Evolutionary conservation across 495 filamentous ascomycete species (phyloP).

Genomic region (Tuber indicum): DNA sequence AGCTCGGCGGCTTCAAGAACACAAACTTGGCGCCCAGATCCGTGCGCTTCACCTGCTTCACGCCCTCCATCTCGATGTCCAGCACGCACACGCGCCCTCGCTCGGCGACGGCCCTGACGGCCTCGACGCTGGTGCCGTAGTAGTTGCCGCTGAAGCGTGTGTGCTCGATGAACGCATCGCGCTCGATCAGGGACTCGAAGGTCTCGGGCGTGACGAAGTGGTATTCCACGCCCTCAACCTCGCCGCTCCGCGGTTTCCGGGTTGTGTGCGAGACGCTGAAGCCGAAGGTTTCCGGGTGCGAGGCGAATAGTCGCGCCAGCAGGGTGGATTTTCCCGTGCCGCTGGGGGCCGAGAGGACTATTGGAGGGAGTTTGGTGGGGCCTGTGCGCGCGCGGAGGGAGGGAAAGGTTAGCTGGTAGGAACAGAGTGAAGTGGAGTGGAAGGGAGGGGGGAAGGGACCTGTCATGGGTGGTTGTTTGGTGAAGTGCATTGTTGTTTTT

Average conservation of each 20-base stretch:
- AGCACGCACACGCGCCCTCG: conserved; percentile 62
- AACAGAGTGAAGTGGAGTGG: background rate
- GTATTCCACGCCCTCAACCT: conserved; percentile 72
- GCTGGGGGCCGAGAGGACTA: conserved; percentile 80
- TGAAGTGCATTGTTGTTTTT: background rate
- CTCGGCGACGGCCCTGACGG: conserved; percentile 65
- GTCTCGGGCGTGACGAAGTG: conserved; percentile 64
- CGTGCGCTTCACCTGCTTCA: conserved; percentile 84
- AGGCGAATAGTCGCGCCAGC: conserved; percentile 61
- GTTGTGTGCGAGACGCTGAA: conserved; percentile 87
- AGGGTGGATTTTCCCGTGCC: conserved; percentile 88
- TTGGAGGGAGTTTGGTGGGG: conserved; percentile 48
- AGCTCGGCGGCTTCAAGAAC: conserved; percentile 73
- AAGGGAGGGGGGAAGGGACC: conserved; percentile 10
- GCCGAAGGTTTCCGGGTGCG: conserved; percentile 67
- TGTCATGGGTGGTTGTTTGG: conserved; percentile 3
- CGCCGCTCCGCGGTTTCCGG: conserved; percentile 65
- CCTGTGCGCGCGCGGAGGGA: background rate
- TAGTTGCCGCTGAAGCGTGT: conserved; percentile 80
- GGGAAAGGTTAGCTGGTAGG: background rate
- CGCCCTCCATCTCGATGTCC: conserved; percentile 80
- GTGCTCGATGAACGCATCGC: conserved; percentile 79
- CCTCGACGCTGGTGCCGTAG: conserved; percentile 76
- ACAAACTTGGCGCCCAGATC: conserved; percentile 72
- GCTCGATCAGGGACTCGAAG: conserved; percentile 61